Evolutionary conservation across 169 alveolate genomes (phyloP).

Genomic region (Plasmodium malariae): DNA sequence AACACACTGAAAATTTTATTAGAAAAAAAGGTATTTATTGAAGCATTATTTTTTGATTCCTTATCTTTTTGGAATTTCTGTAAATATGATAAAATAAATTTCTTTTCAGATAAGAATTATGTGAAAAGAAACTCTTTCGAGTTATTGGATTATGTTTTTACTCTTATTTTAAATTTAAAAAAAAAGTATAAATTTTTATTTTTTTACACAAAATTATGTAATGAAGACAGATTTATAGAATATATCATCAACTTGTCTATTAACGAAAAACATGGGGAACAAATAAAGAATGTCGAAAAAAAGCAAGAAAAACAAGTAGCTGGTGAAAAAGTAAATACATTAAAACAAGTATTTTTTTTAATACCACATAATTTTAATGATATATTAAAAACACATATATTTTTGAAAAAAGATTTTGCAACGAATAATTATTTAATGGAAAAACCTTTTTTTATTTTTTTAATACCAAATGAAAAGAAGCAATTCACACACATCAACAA

Average conservation of each 20-base stretch:
- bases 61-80: constrained; percentile 68
- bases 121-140: constrained; percentile 66
- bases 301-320: background rate
- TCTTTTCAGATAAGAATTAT: constrained; percentile 62
- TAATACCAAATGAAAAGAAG: constrained; percentile 71
- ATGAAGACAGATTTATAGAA: constrained; percentile 58
- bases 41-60: constrained; percentile 69
- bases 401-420: constrained; percentile 47
- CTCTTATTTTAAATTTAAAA: constrained; percentile 71
- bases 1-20: constrained; percentile 69
- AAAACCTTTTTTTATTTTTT: constrained; percentile 72
- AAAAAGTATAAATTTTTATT: constrained; percentile 60
- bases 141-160: constrained; percentile 67
- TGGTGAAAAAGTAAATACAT: background rate
- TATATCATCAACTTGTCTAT: constrained; percentile 51
- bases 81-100: constrained; percentile 75
- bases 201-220: constrained; percentile 50
- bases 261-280: constrained; percentile 1
- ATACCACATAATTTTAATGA: constrained; percentile 73
- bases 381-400: constrained; percentile 61
- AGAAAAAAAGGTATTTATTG: constrained; percentile 28
- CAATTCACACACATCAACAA: constrained; percentile 29
- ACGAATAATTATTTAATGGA: constrained; percentile 70
- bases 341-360: constrained; percentile 49
- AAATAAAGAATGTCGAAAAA: background rate